phyloP scores from a whole-genome alignment of 1,139 yeast species.

The Saccharomycopsis crataegensis region DNA sequence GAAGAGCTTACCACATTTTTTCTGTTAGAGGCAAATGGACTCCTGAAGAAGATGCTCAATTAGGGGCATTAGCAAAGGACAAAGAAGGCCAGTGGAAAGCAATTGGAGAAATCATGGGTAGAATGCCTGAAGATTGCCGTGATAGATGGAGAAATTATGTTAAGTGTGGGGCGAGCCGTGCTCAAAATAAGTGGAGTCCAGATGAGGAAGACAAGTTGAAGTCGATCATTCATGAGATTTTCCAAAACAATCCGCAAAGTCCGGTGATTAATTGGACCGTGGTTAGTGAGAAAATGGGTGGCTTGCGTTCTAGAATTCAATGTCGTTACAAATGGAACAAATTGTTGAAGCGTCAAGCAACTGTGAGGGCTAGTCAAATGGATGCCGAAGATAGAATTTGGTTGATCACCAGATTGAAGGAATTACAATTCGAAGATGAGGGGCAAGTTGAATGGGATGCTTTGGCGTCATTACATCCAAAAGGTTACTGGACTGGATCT shows the following conservation, averaged over 20 bases:
- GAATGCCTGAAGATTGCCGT: constrained; percentile 97
- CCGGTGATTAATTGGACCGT: constrained; percentile 76
- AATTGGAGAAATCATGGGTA: constrained; percentile 67
- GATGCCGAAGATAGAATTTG: constrained; percentile 46
- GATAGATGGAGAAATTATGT: constrained; percentile 95
- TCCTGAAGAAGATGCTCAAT: constrained; percentile 62
- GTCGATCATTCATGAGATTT: constrained; percentile 42
- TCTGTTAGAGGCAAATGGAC: constrained; percentile 88
- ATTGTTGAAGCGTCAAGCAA: constrained; percentile 53
- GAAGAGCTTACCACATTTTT: constrained; percentile 82
- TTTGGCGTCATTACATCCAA: constrained; percentile 39
- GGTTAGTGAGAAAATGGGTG: constrained; percentile 84
- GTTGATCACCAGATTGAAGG: constrained; percentile 46
- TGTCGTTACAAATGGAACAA: constrained; percentile 95
- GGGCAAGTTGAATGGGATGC: constrained; percentile 56
- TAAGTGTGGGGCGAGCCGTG: constrained; percentile 75
- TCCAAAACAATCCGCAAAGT: constrained; percentile 25
- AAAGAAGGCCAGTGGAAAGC: constrained; percentile 81
- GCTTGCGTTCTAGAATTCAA: constrained; percentile 81
- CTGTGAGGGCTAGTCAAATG: constrained; percentile 43
- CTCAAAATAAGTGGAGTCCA: constrained; percentile 68
- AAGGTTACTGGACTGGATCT: constrained; percentile 36
- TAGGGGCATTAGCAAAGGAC: constrained; percentile 55
- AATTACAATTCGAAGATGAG: constrained; percentile 40
- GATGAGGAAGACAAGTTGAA: constrained; percentile 64